Percentiles rank a stretch among this genome's conserved stretches.
Conservation (phyloP, 2,329 filamentous ascomycete genomes). For the Epichloe festucae region DNA sequence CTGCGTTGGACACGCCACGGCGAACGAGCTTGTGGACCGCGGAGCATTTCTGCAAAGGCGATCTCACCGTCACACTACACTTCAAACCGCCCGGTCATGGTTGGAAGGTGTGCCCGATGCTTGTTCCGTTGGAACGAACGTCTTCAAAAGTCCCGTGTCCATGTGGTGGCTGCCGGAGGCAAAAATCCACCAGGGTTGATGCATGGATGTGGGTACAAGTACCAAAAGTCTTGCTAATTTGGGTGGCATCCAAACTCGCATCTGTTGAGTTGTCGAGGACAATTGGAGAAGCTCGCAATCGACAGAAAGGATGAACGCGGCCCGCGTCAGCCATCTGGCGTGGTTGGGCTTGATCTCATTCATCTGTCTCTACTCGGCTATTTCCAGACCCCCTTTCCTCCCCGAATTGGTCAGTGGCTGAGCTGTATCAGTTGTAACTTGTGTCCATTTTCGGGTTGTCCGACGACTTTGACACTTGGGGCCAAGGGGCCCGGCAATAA, state of each 20-base stretch:
- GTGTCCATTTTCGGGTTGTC: no score
- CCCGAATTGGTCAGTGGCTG: no score
- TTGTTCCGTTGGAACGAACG: neutral
- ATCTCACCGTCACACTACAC: neutral
- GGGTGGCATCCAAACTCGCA: neutral
- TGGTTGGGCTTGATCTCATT: no score
- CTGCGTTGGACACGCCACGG: no score
- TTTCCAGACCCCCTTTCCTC: no score
- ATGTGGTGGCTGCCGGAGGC: neutral
- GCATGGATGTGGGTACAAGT: neutral
- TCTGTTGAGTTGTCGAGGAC: neutral
- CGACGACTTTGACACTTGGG: no score
- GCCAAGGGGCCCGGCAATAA: no score
- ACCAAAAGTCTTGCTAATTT: neutral
- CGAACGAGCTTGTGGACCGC: slow-evolving; percentile 1
- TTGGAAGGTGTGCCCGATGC: neutral
- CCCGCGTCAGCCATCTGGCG: no score
- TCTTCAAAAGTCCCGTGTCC: neutral
- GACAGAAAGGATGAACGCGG: neutral
- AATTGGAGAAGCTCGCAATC: neutral
- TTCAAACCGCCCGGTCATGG: neutral
- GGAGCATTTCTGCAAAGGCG: slow-evolving; percentile 6
- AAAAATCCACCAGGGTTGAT: neutral
- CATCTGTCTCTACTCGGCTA: no score
- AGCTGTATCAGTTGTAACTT: no score